phyloP scores from a whole-genome alignment of 2,329 filamentous ascomycete species.

The Acephala macrosclerotiorum region DNA sequence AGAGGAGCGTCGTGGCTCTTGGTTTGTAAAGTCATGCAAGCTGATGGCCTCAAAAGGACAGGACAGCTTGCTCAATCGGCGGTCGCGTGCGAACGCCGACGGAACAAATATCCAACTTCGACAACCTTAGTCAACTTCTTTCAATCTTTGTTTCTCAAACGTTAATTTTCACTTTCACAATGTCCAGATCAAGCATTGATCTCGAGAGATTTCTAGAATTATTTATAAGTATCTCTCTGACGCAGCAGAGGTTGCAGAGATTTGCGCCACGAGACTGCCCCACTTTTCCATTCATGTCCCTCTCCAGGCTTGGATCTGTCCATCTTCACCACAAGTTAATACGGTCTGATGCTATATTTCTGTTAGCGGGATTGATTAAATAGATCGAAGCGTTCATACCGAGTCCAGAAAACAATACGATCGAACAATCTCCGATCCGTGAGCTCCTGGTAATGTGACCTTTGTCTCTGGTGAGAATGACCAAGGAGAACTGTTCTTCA shows the following conservation, averaged over 20 bases:
- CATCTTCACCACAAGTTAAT: slow-evolving; percentile 50
- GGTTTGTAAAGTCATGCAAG: slow-evolving; percentile 26
- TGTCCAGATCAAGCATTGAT: not conserved
- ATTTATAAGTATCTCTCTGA: not conserved
- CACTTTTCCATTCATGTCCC: slow-evolving; percentile 32
- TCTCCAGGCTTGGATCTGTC: slow-evolving; percentile 49
- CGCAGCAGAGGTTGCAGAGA: not conserved
- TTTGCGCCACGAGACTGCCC: slow-evolving; percentile 1
- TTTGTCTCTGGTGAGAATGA: slow-evolving; percentile 59
- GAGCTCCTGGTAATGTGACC: slow-evolving; percentile 67
- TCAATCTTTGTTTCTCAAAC: not conserved
- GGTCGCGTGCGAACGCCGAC: slow-evolving; percentile 13
- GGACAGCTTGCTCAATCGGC: slow-evolving; percentile 36
- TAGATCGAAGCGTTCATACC: slow-evolving; percentile 40
- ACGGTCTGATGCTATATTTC: slow-evolving; percentile 43
- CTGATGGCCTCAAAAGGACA: slow-evolving; percentile 37
- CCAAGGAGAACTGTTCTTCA: slow-evolving; percentile 62
- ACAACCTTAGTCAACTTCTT: not conserved
- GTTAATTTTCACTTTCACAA: not conserved
- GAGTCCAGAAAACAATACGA: slow-evolving; percentile 70
- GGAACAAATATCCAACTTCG: not conserved
- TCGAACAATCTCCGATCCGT: slow-evolving; percentile 69
- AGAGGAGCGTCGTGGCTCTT: slow-evolving; percentile 22
- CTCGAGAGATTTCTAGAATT: not conserved
- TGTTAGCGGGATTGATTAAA: not conserved